Base-by-base conservation (phyloP, 176 grass and related monocot species). In the Tillandsia leiboldiana region DNA sequence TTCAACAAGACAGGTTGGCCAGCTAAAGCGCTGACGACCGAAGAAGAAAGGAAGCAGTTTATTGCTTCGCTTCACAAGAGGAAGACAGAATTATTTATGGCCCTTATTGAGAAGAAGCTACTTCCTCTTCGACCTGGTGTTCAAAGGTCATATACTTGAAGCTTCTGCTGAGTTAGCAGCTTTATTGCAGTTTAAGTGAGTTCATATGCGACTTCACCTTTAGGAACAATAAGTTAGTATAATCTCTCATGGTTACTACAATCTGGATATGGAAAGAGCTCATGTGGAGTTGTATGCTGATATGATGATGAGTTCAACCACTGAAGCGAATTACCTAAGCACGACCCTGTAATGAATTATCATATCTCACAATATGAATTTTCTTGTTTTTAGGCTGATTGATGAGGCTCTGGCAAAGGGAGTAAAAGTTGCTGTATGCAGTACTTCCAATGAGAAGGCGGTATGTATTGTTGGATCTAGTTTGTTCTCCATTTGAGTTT, bases 381-480 rank as follows among this genome's bases (percentile, higher is more conserved):
- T 61, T 20, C 56, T 69, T 33, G 70, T 78, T 71, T 85, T 53
- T 81, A 96, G 93, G 81, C 53, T 96, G 77, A 87, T 96, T 49
- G 93, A 96, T 85, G 93, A 96, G 67, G 86, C 93, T 76, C 80
- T 96, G 76, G 73, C 73, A 28, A 92, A 85, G 48, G 89, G 79
- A 71, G 81, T 96, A 72, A 86, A 92, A 81, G 93, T 96, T 77
- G 93, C 89, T 26, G 93, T 92, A 28, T 92, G 89, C 77, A 96
- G 93, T 83, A 96, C 93, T 48, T 96, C 93, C 26, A 96, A 96
- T 72, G 93, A 96, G 83, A 92, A 90, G 78, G 93, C 93, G 75
- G 92, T 96, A 87, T 80, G 65, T 76, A 70, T 26, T 24, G n/a
- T 76, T 58, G 51, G 49, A 51, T 42, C 17, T 63, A n/a, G 20